Base-by-base conservation (phyloP, 1,284 basidiomycete species). In the Mycosarcoma maydis region DNA sequence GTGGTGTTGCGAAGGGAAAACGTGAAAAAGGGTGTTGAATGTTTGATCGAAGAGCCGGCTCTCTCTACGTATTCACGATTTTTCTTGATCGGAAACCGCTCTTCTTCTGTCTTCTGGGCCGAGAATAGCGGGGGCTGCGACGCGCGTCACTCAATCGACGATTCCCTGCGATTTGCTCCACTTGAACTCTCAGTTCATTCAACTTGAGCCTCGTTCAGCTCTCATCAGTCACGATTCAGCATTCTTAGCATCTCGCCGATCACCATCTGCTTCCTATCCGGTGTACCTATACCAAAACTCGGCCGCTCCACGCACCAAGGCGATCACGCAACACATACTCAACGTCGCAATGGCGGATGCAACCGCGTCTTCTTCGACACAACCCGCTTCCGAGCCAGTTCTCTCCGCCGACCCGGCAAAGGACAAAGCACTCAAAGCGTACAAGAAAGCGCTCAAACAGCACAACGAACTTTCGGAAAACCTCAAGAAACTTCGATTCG, bases 391-490 rank as follows among this genome's bases (percentile, higher is more conserved):
- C 22, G 66, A 72, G 33, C 46, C 64, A 16, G 32, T 68, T 2
- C 70, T 72, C 33, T 71, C 68, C 13, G 26, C 52, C 45, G 68
- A 71, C 20, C 68, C 68, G 33, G 66, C 65, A 44, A 75, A 71
- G 54, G 65, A 71, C 23, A 84, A 83, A 24, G 78, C 73, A 38
- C 68, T 80, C 36, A 69, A 72, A 56, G 68, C 69, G 7, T 80
- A 77, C 64, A 71, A 70, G 33, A 72, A 75, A 56, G 75, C 75
- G 36, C 60, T 77, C 52, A 82, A 76, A 54, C 64, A 72, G 47
- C 88, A 87, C 79, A 85, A 88, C 60, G 87, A 80, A 39, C 77
- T 78, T 34, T 74, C 77, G 3, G 72, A 69, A 9, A 70, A 61
- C 36, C 65, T 81, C 49, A 78, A 81, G 47, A 76, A 75, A 47